Conservation (phyloP, 768 basidiomycete species). For the Suillus discolor region DNA sequence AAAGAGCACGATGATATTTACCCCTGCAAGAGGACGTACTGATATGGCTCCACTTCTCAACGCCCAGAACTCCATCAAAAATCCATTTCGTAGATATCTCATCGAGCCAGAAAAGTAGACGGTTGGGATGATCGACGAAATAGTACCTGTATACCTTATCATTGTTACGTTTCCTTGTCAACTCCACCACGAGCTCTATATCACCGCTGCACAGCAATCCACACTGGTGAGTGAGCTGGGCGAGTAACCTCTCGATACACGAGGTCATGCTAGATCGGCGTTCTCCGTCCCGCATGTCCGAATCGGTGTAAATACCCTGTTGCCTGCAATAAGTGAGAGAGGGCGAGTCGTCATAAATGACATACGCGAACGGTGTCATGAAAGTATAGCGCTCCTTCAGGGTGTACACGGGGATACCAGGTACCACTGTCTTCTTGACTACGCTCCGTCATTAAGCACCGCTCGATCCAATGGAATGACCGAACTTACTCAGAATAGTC, state of each 20-base stretch:
- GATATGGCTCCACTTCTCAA: conserved; percentile 39
- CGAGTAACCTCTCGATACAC: not conserved
- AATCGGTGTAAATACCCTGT: conserved; percentile 53
- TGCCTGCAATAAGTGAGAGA: not conserved
- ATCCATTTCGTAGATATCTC: conserved; percentile 34
- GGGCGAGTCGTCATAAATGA: not conserved
- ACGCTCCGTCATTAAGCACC: not conserved
- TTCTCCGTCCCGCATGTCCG: conserved; percentile 33
- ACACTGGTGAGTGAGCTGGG: too few relatives aligned
- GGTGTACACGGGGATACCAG: conserved; percentile 49
- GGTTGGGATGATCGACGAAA: conserved; percentile 44
- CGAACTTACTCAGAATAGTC: not conserved
- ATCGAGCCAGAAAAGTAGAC: conserved; percentile 52
- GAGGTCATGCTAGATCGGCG: not conserved
- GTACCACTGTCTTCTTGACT: not conserved
- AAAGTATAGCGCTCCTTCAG: conserved; percentile 60
- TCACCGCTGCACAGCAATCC: not conserved
- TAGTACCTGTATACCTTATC: conserved; percentile 36
- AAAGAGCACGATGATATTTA: not conserved
- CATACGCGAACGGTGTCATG: conserved; percentile 43
- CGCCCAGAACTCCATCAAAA: conserved; percentile 39
- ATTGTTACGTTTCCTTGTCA: not conserved
- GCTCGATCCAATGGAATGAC: not conserved
- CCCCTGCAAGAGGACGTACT: conserved; percentile 31
- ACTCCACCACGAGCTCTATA: not conserved